Evolutionary conservation across 306 rosid genomes (phyloP).

Genomic region (Betula pendula): DNA sequence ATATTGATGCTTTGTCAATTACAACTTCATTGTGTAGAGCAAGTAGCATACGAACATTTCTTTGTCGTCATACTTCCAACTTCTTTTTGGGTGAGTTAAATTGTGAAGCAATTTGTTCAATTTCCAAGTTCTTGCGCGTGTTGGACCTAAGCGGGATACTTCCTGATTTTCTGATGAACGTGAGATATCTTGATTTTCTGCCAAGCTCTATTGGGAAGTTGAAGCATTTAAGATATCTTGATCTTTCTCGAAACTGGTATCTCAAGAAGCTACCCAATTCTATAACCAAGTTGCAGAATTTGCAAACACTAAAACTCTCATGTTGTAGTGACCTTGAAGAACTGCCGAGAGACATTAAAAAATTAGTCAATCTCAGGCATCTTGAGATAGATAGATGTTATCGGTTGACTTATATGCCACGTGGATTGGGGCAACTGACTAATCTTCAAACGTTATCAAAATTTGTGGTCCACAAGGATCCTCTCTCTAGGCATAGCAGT

Average conservation of each 20-base stretch:
- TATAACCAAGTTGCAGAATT: background rate
- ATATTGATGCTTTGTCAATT: too few species aligned
- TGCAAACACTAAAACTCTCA: slow-evolving; percentile 3
- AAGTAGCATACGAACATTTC: slow-evolving; percentile 9
- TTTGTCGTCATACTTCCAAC: background rate
- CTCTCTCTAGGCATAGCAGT: too few species aligned
- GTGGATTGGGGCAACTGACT: background rate
- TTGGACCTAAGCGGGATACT: too few species aligned
- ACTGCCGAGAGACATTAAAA: slow-evolving; percentile 9
- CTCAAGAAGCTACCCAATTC: background rate
- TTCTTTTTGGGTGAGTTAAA: too few species aligned
- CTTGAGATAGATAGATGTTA: slow-evolving; percentile 7
- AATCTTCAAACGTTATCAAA: slow-evolving; percentile 13
- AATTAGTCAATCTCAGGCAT: slow-evolving; percentile 10
- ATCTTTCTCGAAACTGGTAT: background rate
- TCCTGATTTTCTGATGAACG: too few species aligned
- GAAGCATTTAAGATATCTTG: background rate
- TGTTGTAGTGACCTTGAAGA: slow-evolving; percentile 1
- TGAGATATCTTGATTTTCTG: background rate
- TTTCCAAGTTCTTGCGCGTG: background rate
- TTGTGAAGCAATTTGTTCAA: background rate
- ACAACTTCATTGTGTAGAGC: background rate
- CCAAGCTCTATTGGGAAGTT: background rate
- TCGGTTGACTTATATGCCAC: slow-evolving; percentile 6
- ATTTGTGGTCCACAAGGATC: too few species aligned